These are phyloP conservation scores for Aspergillus nanangensis DNA, from an alignment of 495 filamentous ascomycete species.

Conservation along the genomic window DNA sequence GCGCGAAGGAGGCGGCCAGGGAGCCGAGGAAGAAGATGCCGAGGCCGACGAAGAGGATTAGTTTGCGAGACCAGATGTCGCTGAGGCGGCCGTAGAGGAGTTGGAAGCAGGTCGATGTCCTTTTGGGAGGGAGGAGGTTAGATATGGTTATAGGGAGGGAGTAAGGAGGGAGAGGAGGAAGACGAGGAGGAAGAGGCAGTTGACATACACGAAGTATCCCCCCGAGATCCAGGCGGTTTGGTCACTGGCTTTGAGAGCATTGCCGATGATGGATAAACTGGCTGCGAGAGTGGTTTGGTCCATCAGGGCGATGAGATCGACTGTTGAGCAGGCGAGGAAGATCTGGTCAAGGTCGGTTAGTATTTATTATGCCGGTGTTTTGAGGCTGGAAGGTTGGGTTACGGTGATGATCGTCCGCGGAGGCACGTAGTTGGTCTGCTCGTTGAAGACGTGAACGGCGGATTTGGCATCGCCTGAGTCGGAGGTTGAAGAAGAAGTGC, in stretches of 20 bases:
- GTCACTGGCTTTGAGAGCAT: conserved; percentile 40
- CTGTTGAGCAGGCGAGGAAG: conserved; percentile 52
- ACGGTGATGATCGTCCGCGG: conserved; percentile 47
- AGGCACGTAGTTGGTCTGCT: conserved; percentile 54
- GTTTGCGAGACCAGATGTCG: conserved; percentile 55
- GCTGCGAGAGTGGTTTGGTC: conserved; percentile 52
- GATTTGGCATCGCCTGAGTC: conserved; percentile 13
- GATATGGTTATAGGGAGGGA: background rate
- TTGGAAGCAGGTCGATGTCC: conserved; percentile 54
- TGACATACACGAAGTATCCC: conserved; percentile 47
- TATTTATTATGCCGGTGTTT: background rate
- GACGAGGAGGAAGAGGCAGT: background rate
- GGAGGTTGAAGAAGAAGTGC: background rate
- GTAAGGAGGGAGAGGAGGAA: no score
- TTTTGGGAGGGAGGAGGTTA: conserved; percentile 3
- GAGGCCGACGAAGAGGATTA: conserved; percentile 45
- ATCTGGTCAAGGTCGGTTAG: conserved; percentile 36
- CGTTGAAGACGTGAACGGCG: conserved; percentile 34
- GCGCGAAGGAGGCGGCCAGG: conserved; percentile 46
- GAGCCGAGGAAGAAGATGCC: conserved; percentile 53
- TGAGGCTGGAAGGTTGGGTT: conserved; percentile 8
- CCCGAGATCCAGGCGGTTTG: conserved; percentile 52
- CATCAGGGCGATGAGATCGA: conserved; percentile 50
- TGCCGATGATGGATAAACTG: conserved; percentile 47
- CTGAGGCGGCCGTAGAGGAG: conserved; percentile 52